Percentiles rank a stretch among this genome's conserved stretches.
Conservation (phyloP, 2,329 filamentous ascomycete species). For the Colletotrichum sp. region DNA sequence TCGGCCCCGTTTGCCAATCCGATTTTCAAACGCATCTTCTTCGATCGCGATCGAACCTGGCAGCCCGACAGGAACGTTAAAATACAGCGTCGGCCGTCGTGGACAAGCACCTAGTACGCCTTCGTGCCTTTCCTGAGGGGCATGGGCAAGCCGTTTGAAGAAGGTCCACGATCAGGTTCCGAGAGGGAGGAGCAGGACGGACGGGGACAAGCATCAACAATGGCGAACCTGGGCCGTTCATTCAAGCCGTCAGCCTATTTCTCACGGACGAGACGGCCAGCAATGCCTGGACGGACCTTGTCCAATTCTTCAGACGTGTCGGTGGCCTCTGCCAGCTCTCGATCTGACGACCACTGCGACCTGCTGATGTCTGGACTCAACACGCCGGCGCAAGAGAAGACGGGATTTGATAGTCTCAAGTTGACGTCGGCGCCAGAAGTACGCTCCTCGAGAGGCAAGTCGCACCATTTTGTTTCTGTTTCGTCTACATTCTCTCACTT, state of each 20-base stretch:
- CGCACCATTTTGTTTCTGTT: background rate
- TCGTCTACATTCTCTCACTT: background rate
- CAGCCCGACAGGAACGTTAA: background rate
- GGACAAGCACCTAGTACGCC: background rate
- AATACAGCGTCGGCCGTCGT: background rate
- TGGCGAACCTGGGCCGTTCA: conserved; percentile 55
- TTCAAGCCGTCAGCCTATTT: conserved; percentile 53
- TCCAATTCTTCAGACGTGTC: conserved; percentile 55
- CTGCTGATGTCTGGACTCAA: conserved; percentile 38
- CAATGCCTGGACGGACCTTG: conserved; percentile 46
- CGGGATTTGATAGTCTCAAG: background rate
- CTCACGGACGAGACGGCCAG: conserved; percentile 47
- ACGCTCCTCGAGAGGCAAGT: conserved; percentile 5
- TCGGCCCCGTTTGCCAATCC: background rate
- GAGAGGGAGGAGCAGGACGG: background rate
- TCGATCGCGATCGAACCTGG: background rate
- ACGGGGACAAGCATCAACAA: conserved; percentile 27
- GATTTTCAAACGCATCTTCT: background rate
- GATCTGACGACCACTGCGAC: conserved; percentile 30
- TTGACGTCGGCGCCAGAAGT: background rate
- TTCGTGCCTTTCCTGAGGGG: background rate
- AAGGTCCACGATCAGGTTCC: background rate
- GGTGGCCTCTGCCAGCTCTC: conserved; percentile 34
- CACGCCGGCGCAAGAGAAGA: conserved; percentile 19
- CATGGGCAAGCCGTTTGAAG: background rate